phyloP scores from a whole-genome alignment of 2,329 filamentous ascomycete genomes.

The Lasiodiplodia sp. region DNA sequence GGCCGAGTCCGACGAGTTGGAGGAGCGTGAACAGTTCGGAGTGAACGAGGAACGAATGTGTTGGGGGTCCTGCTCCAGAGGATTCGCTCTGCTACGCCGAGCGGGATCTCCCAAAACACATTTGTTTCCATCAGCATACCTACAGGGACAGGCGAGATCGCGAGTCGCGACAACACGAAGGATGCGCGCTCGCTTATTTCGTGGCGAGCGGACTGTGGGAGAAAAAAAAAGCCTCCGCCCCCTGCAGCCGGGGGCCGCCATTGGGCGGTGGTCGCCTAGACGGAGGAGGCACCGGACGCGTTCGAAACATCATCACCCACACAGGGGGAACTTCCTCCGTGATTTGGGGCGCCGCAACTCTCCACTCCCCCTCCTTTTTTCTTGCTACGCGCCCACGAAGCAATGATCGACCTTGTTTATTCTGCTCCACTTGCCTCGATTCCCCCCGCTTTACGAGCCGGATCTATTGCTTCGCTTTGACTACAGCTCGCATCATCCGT shows the following conservation, averaged over 20 bases:
- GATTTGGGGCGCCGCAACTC: background rate
- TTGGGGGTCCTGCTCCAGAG: background rate
- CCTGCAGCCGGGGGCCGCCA: background rate
- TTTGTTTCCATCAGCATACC: background rate
- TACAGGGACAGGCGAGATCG: background rate
- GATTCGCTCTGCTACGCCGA: background rate
- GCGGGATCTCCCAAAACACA: background rate
- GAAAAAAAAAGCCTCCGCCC: background rate
- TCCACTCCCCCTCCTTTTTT: background rate
- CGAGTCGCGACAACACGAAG: background rate
- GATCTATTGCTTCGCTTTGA: background rate
- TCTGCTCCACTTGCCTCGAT: background rate
- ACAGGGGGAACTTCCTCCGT: background rate
- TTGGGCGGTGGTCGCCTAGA: background rate
- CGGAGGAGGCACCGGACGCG: background rate
- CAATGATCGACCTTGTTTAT: background rate
- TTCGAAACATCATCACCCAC: background rate
- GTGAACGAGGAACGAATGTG: background rate
- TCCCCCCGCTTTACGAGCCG: background rate
- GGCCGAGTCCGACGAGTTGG: slow-evolving; percentile 15
- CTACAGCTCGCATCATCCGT: background rate
- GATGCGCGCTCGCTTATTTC: background rate
- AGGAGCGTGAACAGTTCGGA: slow-evolving; percentile 20
- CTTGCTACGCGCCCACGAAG: background rate
- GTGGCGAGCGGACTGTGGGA: background rate